Conservation (phyloP, 1,139 yeast species). For the Diutina neorugosa region DNA sequence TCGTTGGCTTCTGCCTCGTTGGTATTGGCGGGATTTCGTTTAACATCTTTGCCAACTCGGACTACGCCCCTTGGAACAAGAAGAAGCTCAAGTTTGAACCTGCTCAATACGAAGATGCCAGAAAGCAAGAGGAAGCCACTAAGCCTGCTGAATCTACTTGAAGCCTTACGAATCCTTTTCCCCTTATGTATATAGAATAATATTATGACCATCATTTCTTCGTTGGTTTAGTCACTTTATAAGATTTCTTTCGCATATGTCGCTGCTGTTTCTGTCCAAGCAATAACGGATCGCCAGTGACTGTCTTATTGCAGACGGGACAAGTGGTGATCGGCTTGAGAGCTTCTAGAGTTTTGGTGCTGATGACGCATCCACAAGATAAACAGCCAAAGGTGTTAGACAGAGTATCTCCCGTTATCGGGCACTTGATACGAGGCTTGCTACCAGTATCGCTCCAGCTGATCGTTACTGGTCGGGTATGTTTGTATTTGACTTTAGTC, state of each 20-base stretch:
- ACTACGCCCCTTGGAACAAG: slow-evolving; percentile 31
- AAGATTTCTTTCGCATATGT: background rate
- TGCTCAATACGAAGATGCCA: slow-evolving; percentile 19
- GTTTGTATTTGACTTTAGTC: background rate
- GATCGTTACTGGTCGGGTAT: background rate
- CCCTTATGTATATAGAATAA: background rate
- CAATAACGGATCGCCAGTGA: background rate
- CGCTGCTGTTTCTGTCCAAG: background rate
- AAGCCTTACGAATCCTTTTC: background rate
- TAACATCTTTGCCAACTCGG: slow-evolving; percentile 49
- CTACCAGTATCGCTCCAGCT: background rate
- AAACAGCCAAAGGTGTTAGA: background rate
- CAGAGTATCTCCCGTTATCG: background rate
- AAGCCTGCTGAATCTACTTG: background rate
- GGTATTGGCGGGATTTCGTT: slow-evolving; percentile 48
- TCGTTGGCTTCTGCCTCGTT: slow-evolving; percentile 48
- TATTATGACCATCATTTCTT: background rate
- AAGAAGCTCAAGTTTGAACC: slow-evolving; percentile 28
- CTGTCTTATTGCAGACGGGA: background rate
- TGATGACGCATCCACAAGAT: background rate
- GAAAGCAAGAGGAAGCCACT: slow-evolving; percentile 8
- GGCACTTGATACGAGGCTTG: background rate
- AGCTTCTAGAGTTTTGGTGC: background rate
- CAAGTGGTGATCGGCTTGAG: background rate
- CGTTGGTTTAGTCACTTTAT: background rate